Evolutionary conservation across 2,329 filamentous ascomycete species (phyloP), one percentile per base, ranked within the genome.

Genomic region (Xylaria arbuscula): DNA sequence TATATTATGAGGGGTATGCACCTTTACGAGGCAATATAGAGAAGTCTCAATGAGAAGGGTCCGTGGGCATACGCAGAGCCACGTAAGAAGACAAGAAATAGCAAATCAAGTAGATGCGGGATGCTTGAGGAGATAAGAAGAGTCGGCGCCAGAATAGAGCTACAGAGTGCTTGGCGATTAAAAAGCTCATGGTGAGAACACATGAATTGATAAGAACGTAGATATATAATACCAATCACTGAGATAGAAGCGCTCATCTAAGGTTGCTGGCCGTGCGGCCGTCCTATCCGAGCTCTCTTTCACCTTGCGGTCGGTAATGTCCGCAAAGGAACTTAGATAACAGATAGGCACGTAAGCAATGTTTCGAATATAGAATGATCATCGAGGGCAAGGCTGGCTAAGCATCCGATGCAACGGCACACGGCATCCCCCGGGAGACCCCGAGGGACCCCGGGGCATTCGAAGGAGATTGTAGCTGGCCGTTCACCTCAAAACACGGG

Each of bases 261-360:
- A 9, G 38, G 55, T 42, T 40, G 38, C 11, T 17, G 48, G 9
- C 17, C 47, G 51, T 47, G 36, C 13, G n/a, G n/a, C 11, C 19
- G 22, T 36, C 11, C 9, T 57, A 11, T 7, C 34, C 36, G 19
- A 32, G 1, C 6, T 19, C 15, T 45, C 32, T 22, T 47, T 53
- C 36, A n/a, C 38, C 38, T 53, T 28, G 11, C n/a, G 38, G 11
- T 66, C 64, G 64, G 64, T 34, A 32, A 66, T 66, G 19, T 62
- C 64, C 64, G 64, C 4, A 34, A 50, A 56, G 42, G 32, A 40
- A 28, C 22, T 19, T 24, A 61, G 64, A 34, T 66, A 40, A 45
- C 54, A 48, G 62, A 66, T 66, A 61, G 19, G 17, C 22, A 40
- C n/a, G 32, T 48, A 59, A 48, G 56, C 19, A 48, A 61, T 56